Conservation (phyloP, 2,329 filamentous ascomycete genomes). For the Tolypocladium endophyticum region DNA sequence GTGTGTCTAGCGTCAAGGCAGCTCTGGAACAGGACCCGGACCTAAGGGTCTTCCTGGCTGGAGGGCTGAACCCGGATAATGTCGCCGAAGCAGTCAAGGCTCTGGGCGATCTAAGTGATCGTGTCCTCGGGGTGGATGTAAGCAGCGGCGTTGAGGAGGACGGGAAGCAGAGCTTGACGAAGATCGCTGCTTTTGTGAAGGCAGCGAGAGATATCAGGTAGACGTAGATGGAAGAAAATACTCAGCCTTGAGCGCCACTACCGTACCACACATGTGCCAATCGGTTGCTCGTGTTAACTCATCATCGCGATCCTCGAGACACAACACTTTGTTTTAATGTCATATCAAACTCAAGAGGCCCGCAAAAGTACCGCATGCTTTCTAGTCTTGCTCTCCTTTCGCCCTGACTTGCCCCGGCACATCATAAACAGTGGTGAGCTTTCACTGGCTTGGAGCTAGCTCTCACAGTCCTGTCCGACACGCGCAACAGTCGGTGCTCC, state of each 20-base stretch:
- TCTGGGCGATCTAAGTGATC: constrained; percentile 47
- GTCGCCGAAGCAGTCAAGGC: constrained; percentile 55
- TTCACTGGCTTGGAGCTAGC: background rate
- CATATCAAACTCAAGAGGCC: background rate
- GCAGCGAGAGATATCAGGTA: constrained; percentile 55
- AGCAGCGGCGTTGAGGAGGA: constrained; percentile 86
- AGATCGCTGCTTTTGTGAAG: constrained; percentile 71
- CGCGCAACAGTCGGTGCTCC: background rate
- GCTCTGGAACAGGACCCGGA: constrained; percentile 57
- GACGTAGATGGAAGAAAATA: background rate
- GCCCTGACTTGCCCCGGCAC: background rate
- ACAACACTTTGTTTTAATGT: background rate
- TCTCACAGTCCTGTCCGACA: background rate
- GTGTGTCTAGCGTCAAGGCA: constrained; percentile 57
- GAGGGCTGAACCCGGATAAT: constrained; percentile 73
- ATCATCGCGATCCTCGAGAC: background rate
- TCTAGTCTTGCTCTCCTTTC: background rate
- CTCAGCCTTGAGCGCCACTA: background rate
- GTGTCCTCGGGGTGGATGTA: constrained; percentile 78
- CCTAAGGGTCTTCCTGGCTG: constrained; percentile 72
- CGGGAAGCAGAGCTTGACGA: constrained; percentile 69
- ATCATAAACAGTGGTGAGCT: background rate
- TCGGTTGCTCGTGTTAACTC: background rate
- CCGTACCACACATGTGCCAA: background rate
- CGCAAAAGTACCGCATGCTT: background rate